phyloP scores from a whole-genome alignment of 306 rosid genomes.

The Quillaja saponaria region DNA sequence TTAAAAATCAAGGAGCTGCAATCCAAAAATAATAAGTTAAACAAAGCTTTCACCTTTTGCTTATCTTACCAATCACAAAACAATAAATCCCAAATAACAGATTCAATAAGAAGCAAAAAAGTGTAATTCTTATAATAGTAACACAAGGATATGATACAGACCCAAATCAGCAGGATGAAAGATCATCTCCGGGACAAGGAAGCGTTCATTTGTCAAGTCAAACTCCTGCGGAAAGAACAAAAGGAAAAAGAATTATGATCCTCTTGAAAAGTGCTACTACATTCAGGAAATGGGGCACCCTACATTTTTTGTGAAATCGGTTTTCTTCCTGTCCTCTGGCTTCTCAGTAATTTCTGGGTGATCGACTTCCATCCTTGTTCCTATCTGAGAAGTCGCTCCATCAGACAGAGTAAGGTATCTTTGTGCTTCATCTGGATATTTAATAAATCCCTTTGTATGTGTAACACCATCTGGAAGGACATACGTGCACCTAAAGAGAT shows the following conservation, averaged over 20 bases:
- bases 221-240: constrained; percentile 59
- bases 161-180: constrained; percentile 96
- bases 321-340: constrained; percentile 50
- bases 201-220: constrained; percentile 89
- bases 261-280: not conserved
- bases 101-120: too few relatives aligned
- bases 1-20: too few relatives aligned
- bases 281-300: not conserved
- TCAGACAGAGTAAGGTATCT: constrained; percentile 52
- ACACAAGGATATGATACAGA: constrained; percentile 32
- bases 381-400: constrained; percentile 28
- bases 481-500: constrained; percentile 70
- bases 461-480: constrained; percentile 91
- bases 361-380: constrained; percentile 29
- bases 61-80: too few relatives aligned
- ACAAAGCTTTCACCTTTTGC: too few relatives aligned
- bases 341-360: constrained; percentile 35
- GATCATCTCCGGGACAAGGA: constrained; percentile 96
- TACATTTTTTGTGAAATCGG: constrained; percentile 80
- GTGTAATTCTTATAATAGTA: too few relatives aligned
- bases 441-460: constrained; percentile 73
- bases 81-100: too few relatives aligned
- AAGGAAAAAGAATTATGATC: constrained; percentile 2
- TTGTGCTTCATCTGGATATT: constrained; percentile 65
- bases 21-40: too few relatives aligned